Evolutionary conservation across 2,329 filamentous ascomycete species (phyloP).

Genomic region (Amauroascus verrucosus): DNA sequence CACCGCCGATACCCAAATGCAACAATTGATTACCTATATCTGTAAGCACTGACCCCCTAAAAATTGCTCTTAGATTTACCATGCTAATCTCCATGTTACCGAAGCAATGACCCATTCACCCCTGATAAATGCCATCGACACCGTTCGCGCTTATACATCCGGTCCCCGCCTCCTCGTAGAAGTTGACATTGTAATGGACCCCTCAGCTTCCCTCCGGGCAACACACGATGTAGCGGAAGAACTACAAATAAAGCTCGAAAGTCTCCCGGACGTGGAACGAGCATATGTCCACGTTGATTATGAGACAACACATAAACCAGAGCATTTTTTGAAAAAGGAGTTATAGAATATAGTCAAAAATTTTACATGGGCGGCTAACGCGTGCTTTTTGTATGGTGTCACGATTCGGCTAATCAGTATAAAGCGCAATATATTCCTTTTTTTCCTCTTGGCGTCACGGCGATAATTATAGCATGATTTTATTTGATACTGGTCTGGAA

Average conservation of each 20-base stretch:
- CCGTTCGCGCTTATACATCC: conserved; percentile 85
- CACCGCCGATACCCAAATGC: conserved; percentile 69
- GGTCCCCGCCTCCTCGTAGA: conserved; percentile 85
- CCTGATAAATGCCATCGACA: conserved; percentile 76
- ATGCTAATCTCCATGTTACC: too few relatives aligned
- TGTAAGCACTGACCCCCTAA: conserved; percentile 4
- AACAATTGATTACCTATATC: conserved; percentile 93
- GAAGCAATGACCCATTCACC: conserved; percentile 80
- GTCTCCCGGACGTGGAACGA: conserved; percentile 78
- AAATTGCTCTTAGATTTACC: neutral
- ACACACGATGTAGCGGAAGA: conserved; percentile 92
- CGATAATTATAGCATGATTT: too few relatives aligned
- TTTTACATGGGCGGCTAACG: neutral
- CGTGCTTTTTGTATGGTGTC: neutral
- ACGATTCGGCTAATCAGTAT: neutral
- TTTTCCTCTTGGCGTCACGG: neutral
- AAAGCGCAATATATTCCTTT: neutral
- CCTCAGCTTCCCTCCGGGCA: conserved; percentile 57
- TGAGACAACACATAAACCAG: conserved; percentile 88
- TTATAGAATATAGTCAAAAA: conserved; percentile 31
- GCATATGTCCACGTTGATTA: conserved; percentile 97
- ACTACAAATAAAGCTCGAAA: conserved; percentile 88
- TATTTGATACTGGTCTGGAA: too few relatives aligned
- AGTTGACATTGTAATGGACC: conserved; percentile 91
- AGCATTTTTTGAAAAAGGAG: conserved; percentile 63